A percentile compares a stretch with the other conserved stretches of the same genome.
These are phyloP conservation scores for Chrysanthemum seticuspe DNA, from an alignment of 129 eudicot genomes.

Conservation along the genomic window DNA sequence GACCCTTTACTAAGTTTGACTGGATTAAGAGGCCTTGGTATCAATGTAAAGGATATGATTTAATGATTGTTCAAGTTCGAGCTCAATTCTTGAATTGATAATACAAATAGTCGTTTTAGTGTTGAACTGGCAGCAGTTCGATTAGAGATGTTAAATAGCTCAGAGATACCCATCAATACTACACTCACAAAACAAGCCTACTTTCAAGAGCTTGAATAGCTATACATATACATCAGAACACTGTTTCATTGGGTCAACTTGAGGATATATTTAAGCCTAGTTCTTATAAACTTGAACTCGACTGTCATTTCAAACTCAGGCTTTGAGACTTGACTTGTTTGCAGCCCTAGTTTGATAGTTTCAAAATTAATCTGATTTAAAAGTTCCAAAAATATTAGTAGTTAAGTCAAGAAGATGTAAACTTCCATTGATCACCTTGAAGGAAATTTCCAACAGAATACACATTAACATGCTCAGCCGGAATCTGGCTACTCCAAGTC, in stretches of 20 bases:
- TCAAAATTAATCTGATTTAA: conserved; percentile 7
- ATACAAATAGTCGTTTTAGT: too few species aligned
- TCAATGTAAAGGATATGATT: too few species aligned
- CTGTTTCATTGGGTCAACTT: background rate
- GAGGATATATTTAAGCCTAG: background rate
- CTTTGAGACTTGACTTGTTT: background rate
- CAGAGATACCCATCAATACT: background rate
- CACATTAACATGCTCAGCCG: conserved; percentile 43
- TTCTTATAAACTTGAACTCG: background rate
- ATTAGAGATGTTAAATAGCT: background rate
- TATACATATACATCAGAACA: background rate
- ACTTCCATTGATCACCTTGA: conserved; percentile 71
- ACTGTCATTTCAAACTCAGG: background rate
- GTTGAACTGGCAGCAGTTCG: too few species aligned
- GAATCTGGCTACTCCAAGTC: conserved; percentile 66
- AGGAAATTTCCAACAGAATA: conserved; percentile 61
- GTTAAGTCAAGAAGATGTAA: conserved; percentile 18
- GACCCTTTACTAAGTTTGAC: too few species aligned
- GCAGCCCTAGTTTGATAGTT: background rate
- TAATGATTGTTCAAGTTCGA: too few species aligned
- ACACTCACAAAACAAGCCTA: background rate
- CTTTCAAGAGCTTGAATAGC: background rate
- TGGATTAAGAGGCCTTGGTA: too few species aligned
- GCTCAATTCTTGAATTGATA: too few species aligned
- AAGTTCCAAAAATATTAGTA: conserved; percentile 21